Conservation (phyloP, 805 yeast species). For the Nakazawaea siamensis region DNA sequence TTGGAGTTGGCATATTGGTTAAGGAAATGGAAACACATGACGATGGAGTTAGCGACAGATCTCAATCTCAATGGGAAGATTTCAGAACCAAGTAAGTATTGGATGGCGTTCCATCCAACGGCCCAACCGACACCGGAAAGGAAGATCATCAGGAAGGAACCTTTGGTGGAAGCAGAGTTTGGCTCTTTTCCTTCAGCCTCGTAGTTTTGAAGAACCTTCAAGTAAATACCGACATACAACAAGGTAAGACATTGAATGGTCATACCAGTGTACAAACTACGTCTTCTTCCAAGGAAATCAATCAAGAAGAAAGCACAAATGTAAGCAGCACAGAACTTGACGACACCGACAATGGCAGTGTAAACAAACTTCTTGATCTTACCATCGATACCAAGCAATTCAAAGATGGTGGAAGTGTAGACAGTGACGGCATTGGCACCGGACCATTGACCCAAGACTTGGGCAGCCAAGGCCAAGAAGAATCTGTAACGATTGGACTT, state of each 20-base stretch:
- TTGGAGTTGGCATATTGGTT: slow-evolving; percentile 38
- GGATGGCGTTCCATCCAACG: slow-evolving; percentile 45
- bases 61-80: slow-evolving; percentile 37
- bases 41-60: slow-evolving; percentile 21
- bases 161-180: slow-evolving; percentile 43
- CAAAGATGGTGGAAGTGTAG: slow-evolving; percentile 45
- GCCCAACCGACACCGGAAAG: slow-evolving; percentile 51
- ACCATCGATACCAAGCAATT: slow-evolving; percentile 36
- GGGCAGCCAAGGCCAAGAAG: slow-evolving; percentile 31
- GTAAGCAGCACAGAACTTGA: slow-evolving; percentile 41
- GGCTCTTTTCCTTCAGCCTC: slow-evolving; percentile 26
- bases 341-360: slow-evolving; percentile 47
- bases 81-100: slow-evolving; percentile 42
- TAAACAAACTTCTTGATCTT: slow-evolving; percentile 29
- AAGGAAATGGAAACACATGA: slow-evolving; percentile 49
- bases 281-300: slow-evolving; percentile 45
- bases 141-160: slow-evolving; percentile 42
- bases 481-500: slow-evolving; percentile 39
- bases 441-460: slow-evolving; percentile 50
- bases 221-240: slow-evolving; percentile 38
- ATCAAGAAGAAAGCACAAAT: slow-evolving; percentile 44
- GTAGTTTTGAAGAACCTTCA: slow-evolving; percentile 31
- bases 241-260: slow-evolving; percentile 32
- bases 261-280: slow-evolving; percentile 41
- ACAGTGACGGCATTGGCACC: slow-evolving; percentile 50